These are phyloP conservation scores for Saccharum hybrid DNA, from an alignment of 202 grass and related monocot species.

Conservation along the genomic window DNA sequence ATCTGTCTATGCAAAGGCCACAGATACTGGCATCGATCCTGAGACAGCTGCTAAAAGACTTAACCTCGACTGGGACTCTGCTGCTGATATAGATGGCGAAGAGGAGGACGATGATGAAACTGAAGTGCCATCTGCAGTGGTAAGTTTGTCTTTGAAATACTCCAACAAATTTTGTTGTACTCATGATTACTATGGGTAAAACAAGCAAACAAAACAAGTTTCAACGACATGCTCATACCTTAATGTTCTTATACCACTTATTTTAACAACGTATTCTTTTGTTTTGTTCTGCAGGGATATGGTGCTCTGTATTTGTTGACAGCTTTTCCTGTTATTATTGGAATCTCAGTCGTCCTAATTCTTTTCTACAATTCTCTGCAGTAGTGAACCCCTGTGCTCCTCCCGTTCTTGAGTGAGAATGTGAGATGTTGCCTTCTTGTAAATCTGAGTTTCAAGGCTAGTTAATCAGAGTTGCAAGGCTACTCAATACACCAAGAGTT, in stretches of 20 bases:
- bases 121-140: slow-evolving; percentile 89
- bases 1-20: slow-evolving; percentile 87
- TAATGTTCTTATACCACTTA: slow-evolving; percentile 4
- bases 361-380: slow-evolving; percentile 98
- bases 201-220: too few relatives aligned
- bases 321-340: slow-evolving; percentile 78
- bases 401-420: slow-evolving; percentile 40
- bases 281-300: slow-evolving; percentile 72
- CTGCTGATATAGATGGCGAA: slow-evolving; percentile 74
- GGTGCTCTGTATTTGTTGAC: slow-evolving; percentile 90
- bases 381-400: slow-evolving; percentile 42
- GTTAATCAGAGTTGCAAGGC: slow-evolving; percentile 7
- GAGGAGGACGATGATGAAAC: slow-evolving; percentile 59
- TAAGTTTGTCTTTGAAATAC: slow-evolving; percentile 45
- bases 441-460: slow-evolving; percentile 17
- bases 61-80: slow-evolving; percentile 86
- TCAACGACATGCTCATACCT: slow-evolving; percentile 15
- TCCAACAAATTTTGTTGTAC: background rate
- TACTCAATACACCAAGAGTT: background rate
- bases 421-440: slow-evolving; percentile 34
- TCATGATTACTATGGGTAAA: background rate
- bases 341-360: slow-evolving; percentile 79
- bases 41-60: slow-evolving; percentile 83
- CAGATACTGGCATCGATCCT: slow-evolving; percentile 89
- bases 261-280: slow-evolving; percentile 19